Base-by-base conservation (phyloP, 2,329 filamentous ascomycete species). In the Aschersonia sp. region DNA sequence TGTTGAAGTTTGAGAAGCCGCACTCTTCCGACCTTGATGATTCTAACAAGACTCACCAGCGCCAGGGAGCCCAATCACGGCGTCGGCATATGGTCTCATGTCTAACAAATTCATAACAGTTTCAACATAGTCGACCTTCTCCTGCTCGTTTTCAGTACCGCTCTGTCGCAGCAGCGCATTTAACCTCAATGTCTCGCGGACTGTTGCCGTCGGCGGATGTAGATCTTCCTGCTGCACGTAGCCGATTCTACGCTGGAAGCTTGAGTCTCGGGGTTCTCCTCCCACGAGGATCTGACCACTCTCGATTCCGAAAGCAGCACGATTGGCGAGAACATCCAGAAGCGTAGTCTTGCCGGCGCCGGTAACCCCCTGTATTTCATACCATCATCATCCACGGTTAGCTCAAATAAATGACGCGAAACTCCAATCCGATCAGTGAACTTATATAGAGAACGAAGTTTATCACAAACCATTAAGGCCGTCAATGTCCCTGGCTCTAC, bases 401-500 rank as follows among this genome's bases (percentile, higher is more conserved):
- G n/a, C n/a, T n/a, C n/a, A n/a, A n/a, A n/a, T n/a, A n/a, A n/a
- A n/a, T n/a, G n/a, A n/a, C n/a, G n/a, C n/a, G n/a, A n/a, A n/a
- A n/a, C n/a, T n/a, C n/a, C n/a, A n/a, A 37, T 37, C 32, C 32
- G 32, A 37, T 37, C 7, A n/a, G n/a, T n/a, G n/a, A n/a, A n/a
- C n/a, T n/a, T n/a, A n/a, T n/a, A n/a, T n/a, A n/a, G n/a, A n/a
- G n/a, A n/a, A n/a, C n/a, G n/a, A n/a, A n/a, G n/a, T n/a, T n/a
- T n/a, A n/a, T n/a, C n/a, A n/a, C n/a, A n/a, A 11, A 41, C 80
- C 82, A 85, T 86, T 0, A 85, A 69, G 9, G 81, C 83, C 6
- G 82, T 86, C 11, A 84, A 64, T 12, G 81, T 85, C 46, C 83
- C 83, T 1, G 83, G 83, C 61, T 85, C 83, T 46, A 86, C 81